Percentiles rank a stretch among this genome's conserved stretches.
phyloP scores from a whole-genome alignment of 2,329 filamentous ascomycete species.

The Xylaria hypoxylon region DNA sequence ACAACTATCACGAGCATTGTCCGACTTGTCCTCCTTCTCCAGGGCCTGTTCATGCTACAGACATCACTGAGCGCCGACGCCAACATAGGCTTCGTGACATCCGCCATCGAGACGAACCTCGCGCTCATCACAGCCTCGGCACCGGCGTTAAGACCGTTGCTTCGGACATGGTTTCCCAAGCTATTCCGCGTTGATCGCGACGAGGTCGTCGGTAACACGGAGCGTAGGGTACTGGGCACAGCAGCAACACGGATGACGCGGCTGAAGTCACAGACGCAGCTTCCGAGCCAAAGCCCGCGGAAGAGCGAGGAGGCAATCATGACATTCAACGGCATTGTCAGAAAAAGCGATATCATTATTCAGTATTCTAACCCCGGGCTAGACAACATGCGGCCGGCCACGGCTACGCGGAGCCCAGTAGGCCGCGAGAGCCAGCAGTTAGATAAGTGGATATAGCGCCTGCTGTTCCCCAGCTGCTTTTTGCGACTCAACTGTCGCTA shows the following conservation, averaged over 20 bases:
- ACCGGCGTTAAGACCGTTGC: slow-evolving; percentile 55
- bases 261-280: slow-evolving; percentile 37
- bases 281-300: slow-evolving; percentile 36
- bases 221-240: slow-evolving; percentile 35
- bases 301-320: slow-evolving; percentile 36
- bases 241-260: slow-evolving; percentile 37
- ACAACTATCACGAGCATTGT: slow-evolving; percentile 53
- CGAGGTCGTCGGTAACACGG: slow-evolving; percentile 41
- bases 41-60: slow-evolving; percentile 49
- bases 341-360: slow-evolving; percentile 29
- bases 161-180: slow-evolving; percentile 52
- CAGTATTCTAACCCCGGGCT: slow-evolving; percentile 19
- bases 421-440: slow-evolving; percentile 8
- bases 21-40: slow-evolving; percentile 51
- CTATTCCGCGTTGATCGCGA: slow-evolving; percentile 43
- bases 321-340: slow-evolving; percentile 33
- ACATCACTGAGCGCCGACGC: slow-evolving; percentile 46
- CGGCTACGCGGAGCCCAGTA: slow-evolving; percentile 8
- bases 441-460: slow-evolving; percentile 39
- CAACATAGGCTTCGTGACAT: slow-evolving; percentile 53
- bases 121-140: slow-evolving; percentile 58
- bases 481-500: background rate
- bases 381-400: slow-evolving; percentile 18
- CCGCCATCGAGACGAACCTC: slow-evolving; percentile 56
- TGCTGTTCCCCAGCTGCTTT: background rate